Evolutionary conservation across 768 basidiomycete species (phyloP), one percentile per base, ranked within the genome.

Genomic region (Lentinula sp.): DNA sequence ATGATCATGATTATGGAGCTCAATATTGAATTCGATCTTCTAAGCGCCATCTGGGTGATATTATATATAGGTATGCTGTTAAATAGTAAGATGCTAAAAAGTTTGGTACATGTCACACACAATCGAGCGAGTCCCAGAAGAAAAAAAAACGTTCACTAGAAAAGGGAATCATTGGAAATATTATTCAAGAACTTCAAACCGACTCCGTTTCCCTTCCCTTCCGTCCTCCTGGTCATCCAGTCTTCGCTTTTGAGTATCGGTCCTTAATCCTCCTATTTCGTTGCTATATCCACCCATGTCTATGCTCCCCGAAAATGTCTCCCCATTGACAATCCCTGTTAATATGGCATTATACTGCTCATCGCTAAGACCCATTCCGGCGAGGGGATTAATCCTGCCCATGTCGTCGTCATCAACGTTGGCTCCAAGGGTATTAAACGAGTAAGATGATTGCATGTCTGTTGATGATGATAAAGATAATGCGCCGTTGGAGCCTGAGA

Each of bases 291-390:
- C 21, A 70, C 40, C 71, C 71, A 4, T 70, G 72, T 67, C 50
- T 48, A 65, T 59, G 21, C 77, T 75, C 13, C 75, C 79, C 71
- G 76, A 72, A 68, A 88, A 79, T 4, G 78, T 78, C 64, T 89
- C 89, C 34, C 82, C 84, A 67, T 74, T 81, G 46, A 91, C 84
- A 61, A 94, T 78, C 58, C 84, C 87, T 70, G 87, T 85, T 65
- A 95, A 71, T 60, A 95, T 91, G 63, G 84, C 70, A 59, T 82
- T 82, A 74, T 95, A 97, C 72, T 94, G 91, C 69, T 95, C 91
- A 66, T 95, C 93, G 15, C 87, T 84, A 59, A 95, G 81, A 11
- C 93, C 94, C 85, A 95, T 89, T 16, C 86, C 89, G 15, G 88
- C 89, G 45, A 97, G 79, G 5, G 92, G 91, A 72, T 96, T 94